Conservation (phyloP, 257 asterid genomes). For the Haberlea rhodopensis region DNA sequence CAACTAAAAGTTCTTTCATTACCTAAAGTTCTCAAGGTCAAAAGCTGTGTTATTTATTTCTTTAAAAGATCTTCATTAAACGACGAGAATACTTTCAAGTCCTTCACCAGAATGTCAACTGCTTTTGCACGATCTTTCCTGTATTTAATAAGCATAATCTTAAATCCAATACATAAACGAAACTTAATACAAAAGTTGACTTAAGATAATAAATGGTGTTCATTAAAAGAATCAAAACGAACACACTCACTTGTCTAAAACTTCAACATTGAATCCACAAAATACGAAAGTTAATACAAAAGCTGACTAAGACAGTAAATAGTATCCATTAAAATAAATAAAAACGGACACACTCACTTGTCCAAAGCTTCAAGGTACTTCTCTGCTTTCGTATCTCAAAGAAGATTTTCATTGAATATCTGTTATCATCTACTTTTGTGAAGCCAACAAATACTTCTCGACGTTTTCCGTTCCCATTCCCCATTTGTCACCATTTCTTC, state of each 20-base stretch:
- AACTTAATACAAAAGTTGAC: background rate
- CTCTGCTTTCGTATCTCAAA: constrained; percentile 60
- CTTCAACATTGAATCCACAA: background rate
- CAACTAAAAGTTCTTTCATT: background rate
- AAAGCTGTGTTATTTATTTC: constrained; percentile 63
- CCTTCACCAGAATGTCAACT: constrained; percentile 61
- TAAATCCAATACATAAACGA: background rate
- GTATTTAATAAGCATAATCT: constrained; percentile 6
- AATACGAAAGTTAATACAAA: background rate
- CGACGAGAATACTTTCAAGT: constrained; percentile 54
- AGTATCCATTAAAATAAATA: background rate
- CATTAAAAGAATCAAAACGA: background rate
- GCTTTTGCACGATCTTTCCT: constrained; percentile 67
- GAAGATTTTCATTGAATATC: constrained; percentile 58
- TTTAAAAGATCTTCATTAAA: constrained; percentile 64
- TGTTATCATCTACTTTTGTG: constrained; percentile 57
- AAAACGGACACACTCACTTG: constrained; percentile 29
- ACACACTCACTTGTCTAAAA: constrained; percentile 41
- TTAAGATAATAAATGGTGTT: background rate
- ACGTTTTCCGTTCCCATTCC: constrained; percentile 62
- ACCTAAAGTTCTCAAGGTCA: constrained; percentile 69
- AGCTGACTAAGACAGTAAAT: background rate
- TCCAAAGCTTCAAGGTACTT: constrained; percentile 58
- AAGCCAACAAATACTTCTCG: constrained; percentile 53
- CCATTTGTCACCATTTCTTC: constrained; percentile 55